Base-by-base conservation (phyloP, 495 filamentous ascomycete genomes). In the Lasiosphaeris hirsuta region DNA sequence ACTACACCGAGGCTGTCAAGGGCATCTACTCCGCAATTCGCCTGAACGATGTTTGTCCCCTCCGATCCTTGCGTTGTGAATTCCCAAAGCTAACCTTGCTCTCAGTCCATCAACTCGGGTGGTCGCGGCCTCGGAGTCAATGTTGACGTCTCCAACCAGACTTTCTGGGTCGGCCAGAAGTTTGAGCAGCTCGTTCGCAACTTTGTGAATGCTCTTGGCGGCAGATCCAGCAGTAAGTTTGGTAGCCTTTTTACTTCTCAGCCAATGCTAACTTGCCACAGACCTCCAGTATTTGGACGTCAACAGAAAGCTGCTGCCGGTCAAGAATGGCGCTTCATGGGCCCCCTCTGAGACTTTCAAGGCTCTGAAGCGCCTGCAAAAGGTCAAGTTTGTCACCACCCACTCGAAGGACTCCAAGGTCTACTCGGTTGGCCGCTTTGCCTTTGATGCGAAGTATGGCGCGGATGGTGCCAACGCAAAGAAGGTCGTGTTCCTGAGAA, bases 21-120 rank as follows among this genome's bases (percentile, higher is more conserved):
- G 92, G 91, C 42, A 85, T 91, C 30, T 97, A 94, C 58, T 80
- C 89, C 37, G 87, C 90, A 10, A 84, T 96, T 52, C 82, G 89
- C 43, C 76, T 89, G 8, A 86, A 81, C 45, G 55, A 64, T 34
- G 55, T 63, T 54, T 15, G 61, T 54, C 11, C 4, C 36, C 40
- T 9, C 17, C 46, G 7, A 13, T 30, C 5, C 23, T 30, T 30
- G 23, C 5, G 5, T 30, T 30, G 2, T n/a, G 15, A 36, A 39
- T 37, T 36, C 40, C 9, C 40, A 10, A 10, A 34, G 7, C 36
- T 38, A 15, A 15, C 4, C 49, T 8, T 40, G n/a, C 17, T 0
- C 35, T 51, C 11, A 73, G 57, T 69, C 74, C 0, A 61, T 75
- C 63, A 66, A 62, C 7, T 59, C 82, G 60, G 73, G 76, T 35